Percentiles rank a stretch among this genome's conserved stretches.
phyloP scores from a whole-genome alignment of 192 early-diverging fungal genomes.

The Coemansia sp. region DNA sequence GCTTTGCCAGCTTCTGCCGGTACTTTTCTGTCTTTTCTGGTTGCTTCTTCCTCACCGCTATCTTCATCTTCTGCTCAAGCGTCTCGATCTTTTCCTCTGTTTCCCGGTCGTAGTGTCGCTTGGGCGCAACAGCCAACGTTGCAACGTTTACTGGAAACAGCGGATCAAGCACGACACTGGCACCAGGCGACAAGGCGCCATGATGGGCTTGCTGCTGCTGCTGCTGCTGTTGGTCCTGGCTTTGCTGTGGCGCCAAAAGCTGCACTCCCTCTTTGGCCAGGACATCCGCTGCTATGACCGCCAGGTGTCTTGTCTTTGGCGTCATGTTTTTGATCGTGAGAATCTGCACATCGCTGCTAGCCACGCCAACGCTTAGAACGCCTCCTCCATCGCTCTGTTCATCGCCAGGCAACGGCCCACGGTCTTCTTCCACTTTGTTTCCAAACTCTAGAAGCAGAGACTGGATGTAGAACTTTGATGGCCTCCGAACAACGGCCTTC shows the following conservation, averaged over 20 bases:
- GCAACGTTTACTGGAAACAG: slow-evolving; percentile 32
- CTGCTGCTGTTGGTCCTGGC: background rate
- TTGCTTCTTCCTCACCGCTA: slow-evolving; percentile 84
- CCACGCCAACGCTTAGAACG: slow-evolving; percentile 59
- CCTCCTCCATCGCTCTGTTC: background rate
- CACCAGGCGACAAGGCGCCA: background rate
- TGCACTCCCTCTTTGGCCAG: background rate
- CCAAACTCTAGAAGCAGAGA: slow-evolving; percentile 75
- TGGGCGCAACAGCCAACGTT: background rate
- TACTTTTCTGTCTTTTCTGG: slow-evolving; percentile 87
- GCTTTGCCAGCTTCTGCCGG: slow-evolving; percentile 68
- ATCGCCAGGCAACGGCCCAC: background rate
- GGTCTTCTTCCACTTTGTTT: background rate
- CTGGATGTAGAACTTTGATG: slow-evolving; percentile 83
- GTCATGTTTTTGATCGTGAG: slow-evolving; percentile 84
- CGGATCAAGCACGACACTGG: slow-evolving; percentile 18
- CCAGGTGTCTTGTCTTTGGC: slow-evolving; percentile 74
- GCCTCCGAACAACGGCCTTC: slow-evolving; percentile 88
- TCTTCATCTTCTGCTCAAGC: slow-evolving; percentile 97
- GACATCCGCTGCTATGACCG: slow-evolving; percentile 16
- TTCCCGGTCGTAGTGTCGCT: slow-evolving; percentile 31
- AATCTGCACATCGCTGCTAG: slow-evolving; percentile 54
- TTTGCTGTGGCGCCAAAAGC: background rate
- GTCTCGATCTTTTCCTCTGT: slow-evolving; percentile 95
- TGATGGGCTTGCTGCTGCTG: background rate